Evolutionary conservation across 2,329 filamentous ascomycete species (phyloP).

Genomic region (Fonsecaea monophora): DNA sequence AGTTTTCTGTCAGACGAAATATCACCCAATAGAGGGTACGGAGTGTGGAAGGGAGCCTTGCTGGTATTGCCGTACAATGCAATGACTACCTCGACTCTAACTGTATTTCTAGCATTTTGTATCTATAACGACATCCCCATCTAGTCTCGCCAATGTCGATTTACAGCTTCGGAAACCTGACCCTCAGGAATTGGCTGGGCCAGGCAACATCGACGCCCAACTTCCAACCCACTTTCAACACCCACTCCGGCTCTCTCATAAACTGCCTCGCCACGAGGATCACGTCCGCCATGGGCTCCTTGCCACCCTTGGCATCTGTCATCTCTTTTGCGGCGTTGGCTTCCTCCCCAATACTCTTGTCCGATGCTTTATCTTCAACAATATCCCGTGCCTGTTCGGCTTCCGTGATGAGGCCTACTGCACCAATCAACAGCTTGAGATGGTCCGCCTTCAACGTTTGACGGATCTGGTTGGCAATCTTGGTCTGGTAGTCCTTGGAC

Average conservation of each 20-base stretch:
- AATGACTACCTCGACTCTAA: neutral
- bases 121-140: slow-evolving; percentile 3
- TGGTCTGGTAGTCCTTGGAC: slow-evolving; percentile 58
- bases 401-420: slow-evolving; percentile 62
- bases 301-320: slow-evolving; percentile 34
- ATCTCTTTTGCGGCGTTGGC: slow-evolving; percentile 36
- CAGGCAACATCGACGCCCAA: slow-evolving; percentile 57
- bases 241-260: slow-evolving; percentile 63
- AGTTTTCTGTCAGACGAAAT: slow-evolving; percentile 1
- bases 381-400: slow-evolving; percentile 59
- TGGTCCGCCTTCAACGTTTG: slow-evolving; percentile 47
- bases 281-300: slow-evolving; percentile 50
- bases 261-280: slow-evolving; percentile 62
- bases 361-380: slow-evolving; percentile 45
- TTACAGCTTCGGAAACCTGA: slow-evolving; percentile 38
- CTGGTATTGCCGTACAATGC: neutral
- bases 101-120: neutral
- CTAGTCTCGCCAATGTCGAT: neutral
- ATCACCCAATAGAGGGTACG: too few species aligned
- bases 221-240: slow-evolving; percentile 58
- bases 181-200: slow-evolving; percentile 56
- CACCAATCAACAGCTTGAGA: slow-evolving; percentile 56
- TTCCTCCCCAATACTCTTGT: slow-evolving; percentile 36
- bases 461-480: slow-evolving; percentile 56
- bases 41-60: neutral